These are phyloP conservation scores for Malassezia obtusa DNA, from an alignment of 1,284 basidiomycete genomes.

Conservation along the genomic window DNA sequence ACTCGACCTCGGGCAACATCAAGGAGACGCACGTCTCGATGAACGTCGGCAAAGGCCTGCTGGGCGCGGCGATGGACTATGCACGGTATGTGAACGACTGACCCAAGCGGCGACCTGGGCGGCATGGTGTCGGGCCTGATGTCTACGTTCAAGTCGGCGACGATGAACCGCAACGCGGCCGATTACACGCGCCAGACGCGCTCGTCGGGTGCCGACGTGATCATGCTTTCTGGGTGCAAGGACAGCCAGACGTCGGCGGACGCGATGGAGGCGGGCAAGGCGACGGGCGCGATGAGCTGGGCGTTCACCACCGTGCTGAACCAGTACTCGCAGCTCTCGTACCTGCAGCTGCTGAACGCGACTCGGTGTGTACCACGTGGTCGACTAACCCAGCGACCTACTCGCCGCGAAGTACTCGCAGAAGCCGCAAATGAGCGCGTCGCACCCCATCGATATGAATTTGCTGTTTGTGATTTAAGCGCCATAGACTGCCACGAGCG, in stretches of 20 bases:
- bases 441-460: conserved; percentile 45
- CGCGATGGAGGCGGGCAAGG: conserved; percentile 66
- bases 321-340: conserved; percentile 49
- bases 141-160: conserved; percentile 50
- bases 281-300: conserved; percentile 57
- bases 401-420: conserved; percentile 44
- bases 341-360: conserved; percentile 42
- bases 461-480: conserved; percentile 33
- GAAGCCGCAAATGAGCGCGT: conserved; percentile 48
- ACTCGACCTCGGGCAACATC: conserved; percentile 82
- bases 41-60: conserved; percentile 42
- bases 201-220: conserved; percentile 67
- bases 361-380: conserved; percentile 27
- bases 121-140: conserved; percentile 52
- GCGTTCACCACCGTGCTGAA: conserved; percentile 51
- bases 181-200: conserved; percentile 60
- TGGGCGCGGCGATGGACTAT: conserved; percentile 59
- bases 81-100: conserved; percentile 49
- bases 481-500: background rate
- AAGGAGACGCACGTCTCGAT: conserved; percentile 67
- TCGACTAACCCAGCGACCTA: conserved; percentile 39
- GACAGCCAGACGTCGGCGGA: conserved; percentile 89
- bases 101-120: conserved; percentile 58
- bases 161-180: conserved; percentile 56
- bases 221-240: conserved; percentile 62